Evolutionary conservation across 495 filamentous ascomycete genomes (phyloP), one percentile per base, ranked within the genome.

Genomic region (Aspergillus diversus): DNA sequence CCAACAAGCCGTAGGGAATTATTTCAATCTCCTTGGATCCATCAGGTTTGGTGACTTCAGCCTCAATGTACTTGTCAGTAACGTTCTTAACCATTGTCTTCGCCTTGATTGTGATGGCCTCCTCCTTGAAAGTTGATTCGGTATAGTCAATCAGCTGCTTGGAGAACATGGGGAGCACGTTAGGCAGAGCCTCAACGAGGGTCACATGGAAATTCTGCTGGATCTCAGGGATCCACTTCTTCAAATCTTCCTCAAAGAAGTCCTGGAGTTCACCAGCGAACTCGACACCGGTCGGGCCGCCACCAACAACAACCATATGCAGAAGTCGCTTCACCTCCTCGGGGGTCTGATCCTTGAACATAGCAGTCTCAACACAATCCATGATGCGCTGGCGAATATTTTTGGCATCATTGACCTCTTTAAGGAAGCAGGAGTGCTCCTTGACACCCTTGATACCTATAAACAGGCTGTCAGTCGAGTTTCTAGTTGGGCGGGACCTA

Each of bases 11-110:
- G 77, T 96, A 99, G 52, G 96, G 95, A 70, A 98, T 90, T 34
- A 85, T 83, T 73, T 97, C 85, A 43, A 84, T 72, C 55, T 87
- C 81, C 83, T 96, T 96, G 71, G 86, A 84, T 68, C 96, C 96
- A 66, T 96, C 90, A n/a, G 93, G 90, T 47, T 87, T 86, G 64
- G 87, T 89, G 46, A 88, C 84, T 78, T 97, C 92, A 66, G 93
- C 95, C 79, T 97, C 90, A 71, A 99, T 96, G 73, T 87, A 88
- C 81, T 91, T 97, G 71, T 96, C 92, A 31, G 92, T 96, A 57
- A 99, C 95, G 63, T 90, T 92, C 82, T 97, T 98, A 72, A 99
- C 95, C 89, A 96, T 93, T 53, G 95, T 99, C 87, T 99, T 99
- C 63, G 95, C 96, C 75, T 88, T 89, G 80, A 99, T 94, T 60